These are phyloP conservation scores for Dryas alaskensis DNA, from an alignment of 306 rosid genomes.

Conservation along the genomic window DNA sequence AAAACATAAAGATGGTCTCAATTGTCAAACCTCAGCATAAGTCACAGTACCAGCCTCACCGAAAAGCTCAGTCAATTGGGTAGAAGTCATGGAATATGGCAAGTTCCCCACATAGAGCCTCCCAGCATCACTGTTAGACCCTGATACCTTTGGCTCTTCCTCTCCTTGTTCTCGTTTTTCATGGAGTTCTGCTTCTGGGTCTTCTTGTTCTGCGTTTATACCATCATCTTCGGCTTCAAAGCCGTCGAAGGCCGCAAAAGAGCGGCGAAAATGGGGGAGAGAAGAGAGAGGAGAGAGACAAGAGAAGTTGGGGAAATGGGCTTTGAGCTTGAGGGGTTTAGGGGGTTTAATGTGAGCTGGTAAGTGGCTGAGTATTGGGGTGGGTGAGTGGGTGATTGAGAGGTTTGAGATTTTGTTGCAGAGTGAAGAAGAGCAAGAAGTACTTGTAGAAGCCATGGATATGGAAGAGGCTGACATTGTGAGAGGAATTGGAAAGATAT, in stretches of 20 bases:
- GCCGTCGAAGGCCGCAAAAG: conserved; percentile 48
- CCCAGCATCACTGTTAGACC: conserved; percentile 54
- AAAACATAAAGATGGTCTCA: conserved; percentile 10
- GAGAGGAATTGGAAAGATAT: neutral
- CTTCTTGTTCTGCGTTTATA: conserved; percentile 27
- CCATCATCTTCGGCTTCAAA: conserved; percentile 38
- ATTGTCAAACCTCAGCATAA: conserved; percentile 61
- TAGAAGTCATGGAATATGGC: conserved; percentile 64
- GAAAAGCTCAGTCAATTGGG: conserved; percentile 61
- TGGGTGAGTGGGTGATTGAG: conserved; percentile 43
- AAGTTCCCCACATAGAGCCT: conserved; percentile 87
- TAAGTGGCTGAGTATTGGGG: conserved; percentile 43
- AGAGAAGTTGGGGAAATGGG: conserved; percentile 31
- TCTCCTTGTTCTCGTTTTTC: conserved; percentile 29
- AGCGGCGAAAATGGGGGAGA: conserved; percentile 32
- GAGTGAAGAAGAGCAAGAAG: conserved; percentile 56
- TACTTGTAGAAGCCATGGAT: conserved; percentile 48
- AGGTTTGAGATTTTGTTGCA: conserved; percentile 49
- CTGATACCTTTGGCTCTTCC: conserved; percentile 36
- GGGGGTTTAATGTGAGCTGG: conserved; percentile 37
- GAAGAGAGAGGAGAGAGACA: conserved; percentile 39
- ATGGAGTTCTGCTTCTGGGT: conserved; percentile 32
- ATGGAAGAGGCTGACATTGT: conserved; percentile 26
- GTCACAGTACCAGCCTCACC: conserved; percentile 72
- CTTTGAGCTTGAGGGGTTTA: conserved; percentile 46